Base-by-base conservation (phyloP, 1,139 yeast genomes). In the Hansenula sp. region DNA sequence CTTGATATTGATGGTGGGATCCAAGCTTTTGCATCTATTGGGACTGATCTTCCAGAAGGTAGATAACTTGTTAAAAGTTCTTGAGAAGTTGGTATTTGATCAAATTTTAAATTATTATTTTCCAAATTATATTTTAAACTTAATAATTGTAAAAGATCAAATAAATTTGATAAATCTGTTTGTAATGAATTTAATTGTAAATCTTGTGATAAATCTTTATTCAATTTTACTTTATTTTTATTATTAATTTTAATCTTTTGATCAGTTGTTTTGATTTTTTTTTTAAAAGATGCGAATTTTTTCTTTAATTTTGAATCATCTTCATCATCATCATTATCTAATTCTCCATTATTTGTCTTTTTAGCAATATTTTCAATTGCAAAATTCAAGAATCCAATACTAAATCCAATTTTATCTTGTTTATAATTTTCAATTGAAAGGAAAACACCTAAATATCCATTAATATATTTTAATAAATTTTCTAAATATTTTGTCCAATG, bases 41-140 rank as follows among this genome's bases (percentile, higher is more conserved):
- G 56, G 3, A 53, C 47, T 2, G 46, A 21, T 37, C 59, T 41
- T n/a, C 52, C 57, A n/a, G 49, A 26, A 3, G 59, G 59, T 19
- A 46, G 30, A n/a, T 40, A 31, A 20, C 39, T 45, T 18, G 33
- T 34, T n/a, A 43, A 27, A 6, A 53, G 30, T 6, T 44, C 48
- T 4, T 36, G 14, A 3, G 38, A 36, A 12, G 29, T 22, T 0
- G 43, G 36, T 3, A 51, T 32, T 14, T 25, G 28, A 13, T 53
- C 57, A 35, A 51, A 54, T 14, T 44, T 46, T 20, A 54, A 31
- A 27, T 50, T 46, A 32, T 53, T 42, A 27, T 54, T 54, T 28
- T 53, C 51, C 14, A 53, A 27, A 25, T 41, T 43, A 21, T 51
- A 52, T 25, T 52, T 54, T n/a, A 44, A 35, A 8, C 46, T 40